phyloP scores from a whole-genome alignment of 495 filamentous ascomycete genomes.

The Penicillium samsonianum region DNA sequence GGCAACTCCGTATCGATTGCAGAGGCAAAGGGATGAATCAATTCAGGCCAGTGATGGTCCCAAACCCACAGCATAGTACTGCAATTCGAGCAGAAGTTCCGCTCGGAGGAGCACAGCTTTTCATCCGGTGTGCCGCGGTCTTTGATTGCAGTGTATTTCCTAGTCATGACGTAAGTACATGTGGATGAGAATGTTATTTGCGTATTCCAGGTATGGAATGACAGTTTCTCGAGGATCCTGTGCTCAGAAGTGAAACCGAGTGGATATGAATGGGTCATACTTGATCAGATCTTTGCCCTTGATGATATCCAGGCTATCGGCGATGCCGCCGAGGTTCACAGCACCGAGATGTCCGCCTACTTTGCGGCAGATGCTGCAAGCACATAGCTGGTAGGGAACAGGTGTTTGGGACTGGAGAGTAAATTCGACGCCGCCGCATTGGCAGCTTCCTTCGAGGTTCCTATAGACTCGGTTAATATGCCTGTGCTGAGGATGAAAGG shows the following conservation, averaged over 20 bases:
- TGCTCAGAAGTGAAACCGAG: neutral
- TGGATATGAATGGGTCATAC: slow-evolving; percentile 25
- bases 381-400: slow-evolving; percentile 58
- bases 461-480: slow-evolving; percentile 22
- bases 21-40: slow-evolving; percentile 59
- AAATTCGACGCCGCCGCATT: slow-evolving; percentile 56
- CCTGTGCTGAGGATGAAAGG: neutral
- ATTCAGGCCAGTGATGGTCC: slow-evolving; percentile 53
- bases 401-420: slow-evolving; percentile 52
- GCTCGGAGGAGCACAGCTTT: slow-evolving; percentile 46
- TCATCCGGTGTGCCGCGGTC: slow-evolving; percentile 50
- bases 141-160: slow-evolving; percentile 54
- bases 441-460: slow-evolving; percentile 56
- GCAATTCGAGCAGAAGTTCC: slow-evolving; percentile 57
- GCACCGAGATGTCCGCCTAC: slow-evolving; percentile 50
- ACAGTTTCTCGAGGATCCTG: neutral
- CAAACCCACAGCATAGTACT: slow-evolving; percentile 53
- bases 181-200: neutral
- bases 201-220: neutral
- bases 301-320: slow-evolving; percentile 46
- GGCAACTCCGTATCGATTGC: slow-evolving; percentile 58
- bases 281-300: slow-evolving; percentile 53
- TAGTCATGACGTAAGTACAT: slow-evolving; percentile 20
- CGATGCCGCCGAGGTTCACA: slow-evolving; percentile 55
- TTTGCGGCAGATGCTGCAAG: slow-evolving; percentile 59